Evolutionary conservation across 768 basidiomycete species (phyloP).

Genomic region (Candolleomyces efflorescens): DNA sequence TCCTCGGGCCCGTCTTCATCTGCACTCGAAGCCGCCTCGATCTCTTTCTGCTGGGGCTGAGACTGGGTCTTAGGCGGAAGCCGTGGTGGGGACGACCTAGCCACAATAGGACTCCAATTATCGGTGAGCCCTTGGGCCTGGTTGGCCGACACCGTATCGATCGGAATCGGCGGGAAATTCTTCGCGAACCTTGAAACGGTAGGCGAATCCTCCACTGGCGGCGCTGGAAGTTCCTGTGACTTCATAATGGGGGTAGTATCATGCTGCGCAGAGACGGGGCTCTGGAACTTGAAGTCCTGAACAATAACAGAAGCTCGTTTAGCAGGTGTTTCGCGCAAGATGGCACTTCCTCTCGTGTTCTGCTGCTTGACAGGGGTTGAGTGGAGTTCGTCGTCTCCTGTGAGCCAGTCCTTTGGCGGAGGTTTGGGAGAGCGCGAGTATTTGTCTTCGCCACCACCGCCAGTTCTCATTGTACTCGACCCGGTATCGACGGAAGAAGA

Average conservation of each 20-base stretch:
- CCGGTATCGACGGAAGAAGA: background rate
- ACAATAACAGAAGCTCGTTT: constrained; percentile 70
- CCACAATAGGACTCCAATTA: constrained; percentile 43
- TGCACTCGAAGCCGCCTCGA: constrained; percentile 52
- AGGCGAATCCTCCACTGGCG: constrained; percentile 28
- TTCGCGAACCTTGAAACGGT: constrained; percentile 33
- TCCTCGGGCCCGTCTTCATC: constrained; percentile 59
- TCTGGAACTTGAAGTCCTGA: constrained; percentile 34
- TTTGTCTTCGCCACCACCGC: background rate
- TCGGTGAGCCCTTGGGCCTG: constrained; percentile 27
- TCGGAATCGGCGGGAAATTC: constrained; percentile 28
- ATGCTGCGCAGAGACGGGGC: constrained; percentile 34
- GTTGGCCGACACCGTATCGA: constrained; percentile 19
- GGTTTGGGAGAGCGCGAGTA: constrained; percentile 17
- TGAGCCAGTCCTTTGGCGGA: constrained; percentile 64
- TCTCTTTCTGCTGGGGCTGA: constrained; percentile 19
- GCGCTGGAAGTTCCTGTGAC: constrained; percentile 11
- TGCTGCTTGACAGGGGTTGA: constrained; percentile 12
- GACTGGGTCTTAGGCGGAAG: background rate
- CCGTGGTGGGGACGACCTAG: constrained; percentile 13
- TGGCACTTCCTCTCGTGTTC: constrained; percentile 30
- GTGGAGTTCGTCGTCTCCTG: constrained; percentile 54
- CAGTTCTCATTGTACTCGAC: background rate
- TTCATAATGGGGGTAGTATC: constrained; percentile 21
- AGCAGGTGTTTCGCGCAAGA: constrained; percentile 66